Base-by-base conservation (phyloP, 306 rosid genomes). In the Parietaria judaica region DNA sequence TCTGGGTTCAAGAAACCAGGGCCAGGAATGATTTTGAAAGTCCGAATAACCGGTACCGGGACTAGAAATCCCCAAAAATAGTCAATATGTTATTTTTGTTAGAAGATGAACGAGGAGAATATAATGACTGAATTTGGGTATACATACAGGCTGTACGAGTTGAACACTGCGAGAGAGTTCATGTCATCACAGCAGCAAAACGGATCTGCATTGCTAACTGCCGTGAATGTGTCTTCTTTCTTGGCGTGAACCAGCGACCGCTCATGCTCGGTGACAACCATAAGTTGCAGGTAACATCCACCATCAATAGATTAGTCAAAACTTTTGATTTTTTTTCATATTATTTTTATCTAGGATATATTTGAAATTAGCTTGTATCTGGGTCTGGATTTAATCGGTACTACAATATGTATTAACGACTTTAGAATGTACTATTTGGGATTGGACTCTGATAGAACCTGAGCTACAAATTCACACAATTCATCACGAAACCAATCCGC, bases 161-260 rank as follows among this genome's bases (percentile, higher is more conserved):
- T 53, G 99, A 94, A 64, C 99, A 94, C 66, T 94, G 99, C 73
- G 99, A 94, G 81, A 83, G 99, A 74, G 99, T 84, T 76, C 99
- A 94, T 79, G 92, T 94, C 66, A 81, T 94, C 56, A 88, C 88
- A 63, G 95, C 89, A 43, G 78, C 99, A 47, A 88, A 94, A 66
- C 86, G 82, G 64, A 82, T 94, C 75, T 86, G 97, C 76, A 89
- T 94, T 77, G 97, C 99, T 51, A 94, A 94, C 73, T 88, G 99
- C 66, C 95, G 99, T 6, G 97, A 90, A 80, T 90, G 97, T 72
- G 80, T 83, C 69, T 90, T 90, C 79, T 84, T 80, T 76, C 76
- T 90, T 68, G 97, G 97, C 54, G 97, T 90, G 70, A 90, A 90
- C 74, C 95, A 90, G 72, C 88, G 80, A 67, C 97, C 97, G 9